These are phyloP conservation scores for Andalucia godoyi DNA, from an alignment of 78 protist species.

Conservation along the genomic window DNA sequence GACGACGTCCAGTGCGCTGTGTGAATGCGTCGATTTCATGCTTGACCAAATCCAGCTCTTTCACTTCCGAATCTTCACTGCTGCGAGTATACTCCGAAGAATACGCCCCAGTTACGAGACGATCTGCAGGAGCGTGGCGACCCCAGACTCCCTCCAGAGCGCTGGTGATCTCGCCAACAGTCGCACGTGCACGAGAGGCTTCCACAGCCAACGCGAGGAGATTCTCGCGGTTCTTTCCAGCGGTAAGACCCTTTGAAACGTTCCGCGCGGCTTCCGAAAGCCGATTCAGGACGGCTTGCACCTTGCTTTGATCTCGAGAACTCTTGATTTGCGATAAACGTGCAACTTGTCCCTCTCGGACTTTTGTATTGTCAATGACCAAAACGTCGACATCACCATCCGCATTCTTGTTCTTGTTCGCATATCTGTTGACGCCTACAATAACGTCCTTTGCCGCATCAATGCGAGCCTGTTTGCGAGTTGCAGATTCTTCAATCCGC, in stretches of 20 bases:
- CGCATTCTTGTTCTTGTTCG: constrained; percentile 24
- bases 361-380: constrained; percentile 60
- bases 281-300: constrained; percentile 28
- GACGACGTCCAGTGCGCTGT: constrained; percentile 71
- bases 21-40: constrained; percentile 38
- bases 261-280: constrained; percentile 36
- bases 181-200: constrained; percentile 76
- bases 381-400: constrained; percentile 46
- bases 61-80: background rate
- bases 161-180: constrained; percentile 89
- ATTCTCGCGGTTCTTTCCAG: constrained; percentile 21
- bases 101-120: constrained; percentile 70
- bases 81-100: constrained; percentile 1
- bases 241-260: background rate
- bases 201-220: constrained; percentile 53
- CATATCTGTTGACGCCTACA: constrained; percentile 90
- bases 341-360: constrained; percentile 30
- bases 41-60: background rate
- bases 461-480: constrained; percentile 82
- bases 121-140: constrained; percentile 22
- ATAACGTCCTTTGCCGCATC: constrained; percentile 77
- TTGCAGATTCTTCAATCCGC: constrained; percentile 90
- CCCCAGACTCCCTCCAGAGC: constrained; percentile 70
- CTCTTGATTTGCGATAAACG: background rate
- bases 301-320: background rate